Conservation (phyloP, 768 basidiomycete genomes). For the Tubosaeta sp. region DNA sequence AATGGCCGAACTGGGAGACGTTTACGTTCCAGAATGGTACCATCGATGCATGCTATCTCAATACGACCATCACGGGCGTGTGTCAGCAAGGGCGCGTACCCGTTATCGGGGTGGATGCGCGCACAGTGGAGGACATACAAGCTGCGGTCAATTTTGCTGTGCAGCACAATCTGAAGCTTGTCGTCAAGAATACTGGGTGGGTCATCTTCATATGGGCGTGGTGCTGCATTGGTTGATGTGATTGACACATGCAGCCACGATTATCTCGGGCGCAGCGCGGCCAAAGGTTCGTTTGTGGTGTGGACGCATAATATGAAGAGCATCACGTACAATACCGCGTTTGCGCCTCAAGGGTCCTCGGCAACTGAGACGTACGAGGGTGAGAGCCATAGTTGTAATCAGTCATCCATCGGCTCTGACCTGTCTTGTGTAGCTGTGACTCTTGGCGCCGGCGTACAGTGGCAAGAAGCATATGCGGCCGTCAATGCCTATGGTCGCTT, state of each 20-base stretch:
- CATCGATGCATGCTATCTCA: constrained; percentile 33
- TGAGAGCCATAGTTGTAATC: not conserved
- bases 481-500: constrained; percentile 36
- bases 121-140: constrained; percentile 22
- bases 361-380: constrained; percentile 18
- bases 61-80: constrained; percentile 24
- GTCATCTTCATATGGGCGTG: not conserved
- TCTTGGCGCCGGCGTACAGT: constrained; percentile 44
- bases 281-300: constrained; percentile 35
- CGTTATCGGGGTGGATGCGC: constrained; percentile 23
- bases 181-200: constrained; percentile 29
- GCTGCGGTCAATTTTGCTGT: constrained; percentile 23
- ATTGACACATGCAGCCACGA: constrained; percentile 30
- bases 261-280: constrained; percentile 39
- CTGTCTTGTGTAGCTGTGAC: constrained; percentile 24
- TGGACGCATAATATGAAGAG: constrained; percentile 44
- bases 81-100: constrained; percentile 27
- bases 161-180: constrained; percentile 17
- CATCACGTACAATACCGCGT: constrained; percentile 31
- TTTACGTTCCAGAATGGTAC: constrained; percentile 40
- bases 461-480: constrained; percentile 41
- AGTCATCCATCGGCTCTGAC: not conserved
- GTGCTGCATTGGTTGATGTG: not conserved
- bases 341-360: constrained; percentile 32
- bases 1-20: constrained; percentile 32